A percentile compares a stretch with the other conserved stretches of the same genome.
Conservation (phyloP, 2,329 filamentous ascomycete genomes). For the Diaporthe citriasiana region DNA sequence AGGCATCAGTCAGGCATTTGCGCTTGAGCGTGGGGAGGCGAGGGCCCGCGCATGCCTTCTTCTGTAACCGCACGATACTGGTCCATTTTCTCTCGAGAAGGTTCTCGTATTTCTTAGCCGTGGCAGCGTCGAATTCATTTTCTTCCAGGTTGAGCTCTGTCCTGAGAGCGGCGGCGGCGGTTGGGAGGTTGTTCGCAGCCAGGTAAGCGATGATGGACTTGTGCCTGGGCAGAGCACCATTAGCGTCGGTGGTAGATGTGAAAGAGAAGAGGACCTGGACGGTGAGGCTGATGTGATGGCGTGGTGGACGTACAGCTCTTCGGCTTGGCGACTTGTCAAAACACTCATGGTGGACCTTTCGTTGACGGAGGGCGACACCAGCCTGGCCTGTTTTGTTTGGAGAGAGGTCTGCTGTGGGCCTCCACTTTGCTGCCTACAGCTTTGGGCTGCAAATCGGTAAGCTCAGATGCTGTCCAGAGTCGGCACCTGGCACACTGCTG, state of each 20-base stretch:
- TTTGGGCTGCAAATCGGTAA: slow-evolving; percentile 19
- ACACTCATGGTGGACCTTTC: slow-evolving; percentile 72
- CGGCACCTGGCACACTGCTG: slow-evolving; percentile 23
- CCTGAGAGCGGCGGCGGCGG: slow-evolving; percentile 78
- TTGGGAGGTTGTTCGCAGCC: slow-evolving; percentile 77
- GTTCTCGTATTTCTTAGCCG: slow-evolving; percentile 93
- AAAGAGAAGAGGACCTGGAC: too few relatives aligned
- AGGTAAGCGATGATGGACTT: slow-evolving; percentile 95
- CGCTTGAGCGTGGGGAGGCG: slow-evolving; percentile 25
- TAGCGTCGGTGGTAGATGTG: background rate
- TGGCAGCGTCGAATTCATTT: slow-evolving; percentile 80
- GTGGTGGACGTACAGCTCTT: slow-evolving; percentile 80
- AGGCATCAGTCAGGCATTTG: slow-evolving; percentile 36
- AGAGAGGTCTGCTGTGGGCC: background rate
- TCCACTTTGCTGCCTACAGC: slow-evolving; percentile 27
- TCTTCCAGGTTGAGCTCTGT: slow-evolving; percentile 81
- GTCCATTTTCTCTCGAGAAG: slow-evolving; percentile 99
- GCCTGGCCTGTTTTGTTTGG: slow-evolving; percentile 10
- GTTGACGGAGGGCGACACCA: slow-evolving; percentile 12
- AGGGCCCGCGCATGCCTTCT: slow-evolving; percentile 75
- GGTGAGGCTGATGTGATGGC: too few relatives aligned
- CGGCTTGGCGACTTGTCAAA: slow-evolving; percentile 83
- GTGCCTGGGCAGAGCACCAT: slow-evolving; percentile 70
- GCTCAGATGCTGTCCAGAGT: slow-evolving; percentile 22
- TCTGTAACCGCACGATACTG: slow-evolving; percentile 92